These are phyloP conservation scores for Gastrodia elata DNA, from an alignment of 106 monocot species.

Conservation along the genomic window DNA sequence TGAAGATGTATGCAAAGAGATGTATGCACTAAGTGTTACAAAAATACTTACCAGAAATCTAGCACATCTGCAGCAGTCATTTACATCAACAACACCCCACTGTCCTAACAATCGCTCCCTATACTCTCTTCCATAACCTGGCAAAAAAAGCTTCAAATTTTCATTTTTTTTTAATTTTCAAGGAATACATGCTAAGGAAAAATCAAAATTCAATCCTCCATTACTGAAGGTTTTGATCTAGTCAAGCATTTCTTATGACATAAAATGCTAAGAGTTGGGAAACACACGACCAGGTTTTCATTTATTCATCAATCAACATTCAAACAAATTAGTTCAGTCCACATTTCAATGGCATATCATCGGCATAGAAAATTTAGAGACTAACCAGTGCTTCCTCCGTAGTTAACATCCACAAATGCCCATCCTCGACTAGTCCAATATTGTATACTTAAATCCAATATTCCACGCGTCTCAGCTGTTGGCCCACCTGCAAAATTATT, in stretches of 20 bases:
- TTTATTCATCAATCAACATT: neutral
- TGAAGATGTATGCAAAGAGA: neutral
- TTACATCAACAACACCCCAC: constrained; percentile 93
- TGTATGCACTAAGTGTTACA: neutral
- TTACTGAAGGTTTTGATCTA: neutral
- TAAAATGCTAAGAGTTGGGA: neutral
- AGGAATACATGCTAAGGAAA: neutral
- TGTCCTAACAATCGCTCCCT: constrained; percentile 68
- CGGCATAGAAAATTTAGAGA: neutral
- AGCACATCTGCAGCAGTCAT: constrained; percentile 92
- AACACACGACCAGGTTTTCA: neutral
- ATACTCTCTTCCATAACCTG: constrained; percentile 92
- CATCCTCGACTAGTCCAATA: constrained; percentile 97
- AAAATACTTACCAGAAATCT: constrained; percentile 47
- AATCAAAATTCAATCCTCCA: neutral
- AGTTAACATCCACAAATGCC: constrained; percentile 97
- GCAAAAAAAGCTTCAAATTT: neutral
- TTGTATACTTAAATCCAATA: constrained; percentile 67
- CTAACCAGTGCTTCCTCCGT: constrained; percentile 96
- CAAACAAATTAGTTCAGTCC: neutral
- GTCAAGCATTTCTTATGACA: neutral
- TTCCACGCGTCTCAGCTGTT: constrained; percentile 61
- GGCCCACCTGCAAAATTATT: constrained; percentile 61
- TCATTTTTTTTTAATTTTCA: neutral
- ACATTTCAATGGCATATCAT: neutral